Evolutionary conservation across 768 basidiomycete genomes (phyloP), one percentile per base, ranked within the genome.

Genomic region (Tricholoma terreum): DNA sequence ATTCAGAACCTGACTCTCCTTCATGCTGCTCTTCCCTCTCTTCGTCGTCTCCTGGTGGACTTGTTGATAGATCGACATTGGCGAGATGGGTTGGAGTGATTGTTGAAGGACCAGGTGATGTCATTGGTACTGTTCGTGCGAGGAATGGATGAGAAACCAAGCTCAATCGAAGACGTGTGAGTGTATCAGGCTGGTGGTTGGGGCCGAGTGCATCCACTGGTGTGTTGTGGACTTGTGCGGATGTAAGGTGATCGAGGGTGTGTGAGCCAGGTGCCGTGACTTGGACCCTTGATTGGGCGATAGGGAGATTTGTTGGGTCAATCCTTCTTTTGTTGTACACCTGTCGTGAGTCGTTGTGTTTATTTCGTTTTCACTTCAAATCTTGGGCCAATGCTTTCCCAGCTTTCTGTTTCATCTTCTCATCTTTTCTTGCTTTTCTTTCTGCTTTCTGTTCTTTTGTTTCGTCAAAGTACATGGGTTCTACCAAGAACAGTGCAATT

Each of bases 191-290:
- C 35, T 36, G 35, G 35, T 36, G 35, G 35, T 36, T 36, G 35
- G 35, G 35, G 35, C 35, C 14, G 35, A 36, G 35, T 36, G 35
- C 35, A 36, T 36, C 35, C 35, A 36, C 36, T 15, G 36, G 36
- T 38, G 36, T 38, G 12, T 38, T 15, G 36, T 38, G 6, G 36
- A 38, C 35, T 36, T 36, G 36, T 6, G 36, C 8, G 36, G 36
- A 7, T 38, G 36, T 38, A 2, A 38, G 70, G 62, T 4, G 70
- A 45, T 35, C 68, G 67, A 1, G 55, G 58, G 15, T 38, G 36
- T 38, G 7, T 8, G 36, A 15, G 36, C 12, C 36, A 38, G 36
- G 36, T 15, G 4, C 15, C 17, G 36, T 38, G 15, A 38, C 14
- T 38, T 38, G 36, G 36, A 38, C 36, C 35, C 35, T 36, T 36